phyloP scores from a whole-genome alignment of 129 eudicot genomes.

The Helianthus annuus region HanXRQr2.0-SUNRISE NC_035448.2:182299845-182300344 shows the following conservation, averaged over 20 bases:
- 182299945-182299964: neutral
- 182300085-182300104: slow-evolving; percentile 16
- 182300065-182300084: slow-evolving; percentile 29
- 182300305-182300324: neutral
- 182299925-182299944: neutral
- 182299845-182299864: too few relatives aligned
- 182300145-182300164: slow-evolving; percentile 33
- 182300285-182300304: neutral
- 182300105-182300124: slow-evolving; percentile 22
- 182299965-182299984: neutral
- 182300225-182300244: slow-evolving; percentile 25
- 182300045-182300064: too few relatives aligned
- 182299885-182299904: neutral
- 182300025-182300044: neutral
- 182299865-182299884: neutral
- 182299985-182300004: neutral
- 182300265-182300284: neutral
- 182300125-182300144: slow-evolving; percentile 41
- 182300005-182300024: neutral
- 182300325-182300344: neutral
- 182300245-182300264: neutral
- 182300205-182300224: slow-evolving; percentile 25
- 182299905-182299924: neutral
- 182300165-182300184: slow-evolving; percentile 24
- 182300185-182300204: slow-evolving; percentile 37